These are phyloP conservation scores for Lumnitzera littorea DNA, from an alignment of 345 rosid genomes.

Conservation along the genomic window DNA sequence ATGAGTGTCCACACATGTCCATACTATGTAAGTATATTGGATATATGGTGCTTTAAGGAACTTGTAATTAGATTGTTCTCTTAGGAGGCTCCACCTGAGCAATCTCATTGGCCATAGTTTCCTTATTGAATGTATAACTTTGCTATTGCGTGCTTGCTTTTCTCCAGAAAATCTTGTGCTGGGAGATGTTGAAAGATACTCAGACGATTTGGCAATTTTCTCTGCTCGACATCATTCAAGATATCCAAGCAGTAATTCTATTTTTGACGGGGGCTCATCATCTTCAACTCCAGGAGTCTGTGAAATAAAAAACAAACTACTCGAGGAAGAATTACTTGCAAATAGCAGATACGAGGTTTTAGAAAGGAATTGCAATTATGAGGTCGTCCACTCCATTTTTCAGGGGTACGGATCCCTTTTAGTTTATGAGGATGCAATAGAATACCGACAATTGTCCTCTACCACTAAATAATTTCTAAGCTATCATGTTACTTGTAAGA, in stretches of 20 bases:
- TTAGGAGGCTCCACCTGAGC: too few relatives aligned
- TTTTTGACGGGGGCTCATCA: conserved; percentile 22
- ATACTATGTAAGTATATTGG: too few relatives aligned
- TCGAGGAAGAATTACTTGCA: conserved; percentile 20
- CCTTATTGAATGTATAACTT: too few relatives aligned
- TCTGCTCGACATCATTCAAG: conserved; percentile 19
- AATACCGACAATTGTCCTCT: too few relatives aligned
- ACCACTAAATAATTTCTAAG: too few relatives aligned
- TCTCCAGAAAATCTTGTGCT: conserved; percentile 44
- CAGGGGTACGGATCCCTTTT: conserved; percentile 31
- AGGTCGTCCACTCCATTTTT: conserved; percentile 29
- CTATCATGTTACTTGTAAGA: too few relatives aligned
- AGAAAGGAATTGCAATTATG: conserved; percentile 15
- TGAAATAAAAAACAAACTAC: conserved; percentile 16
- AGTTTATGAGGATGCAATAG: too few relatives aligned
- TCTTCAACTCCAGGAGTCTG: conserved; percentile 17
- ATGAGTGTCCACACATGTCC: conserved; percentile 1
- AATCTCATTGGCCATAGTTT: too few relatives aligned
- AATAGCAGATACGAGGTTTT: conserved; percentile 22
- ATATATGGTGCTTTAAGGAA: too few relatives aligned
- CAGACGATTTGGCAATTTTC: conserved; percentile 17
- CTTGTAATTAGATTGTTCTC: too few relatives aligned
- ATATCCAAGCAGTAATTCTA: conserved; percentile 23
- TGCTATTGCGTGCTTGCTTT: conserved; percentile 1
- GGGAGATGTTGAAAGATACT: conserved; percentile 28